Percentiles rank a stretch among this genome's conserved stretches.
Evolutionary conservation across 768 basidiomycete species (phyloP).

Genomic region (Tulasnella sp.): DNA sequence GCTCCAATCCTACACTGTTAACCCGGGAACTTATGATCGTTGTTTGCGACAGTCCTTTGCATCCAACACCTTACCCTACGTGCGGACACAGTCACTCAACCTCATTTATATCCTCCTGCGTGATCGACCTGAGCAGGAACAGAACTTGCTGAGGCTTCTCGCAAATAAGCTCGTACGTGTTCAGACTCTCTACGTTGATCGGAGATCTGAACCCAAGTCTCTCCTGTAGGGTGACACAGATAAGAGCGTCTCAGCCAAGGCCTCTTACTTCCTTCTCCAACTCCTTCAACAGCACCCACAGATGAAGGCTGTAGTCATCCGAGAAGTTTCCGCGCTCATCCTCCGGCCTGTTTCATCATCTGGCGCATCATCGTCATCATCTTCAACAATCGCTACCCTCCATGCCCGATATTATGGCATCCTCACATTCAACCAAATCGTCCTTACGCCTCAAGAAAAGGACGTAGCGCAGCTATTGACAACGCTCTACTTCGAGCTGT

Average conservation of each 20-base stretch:
- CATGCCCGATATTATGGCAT: conserved; percentile 87
- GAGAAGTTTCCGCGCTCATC: conserved; percentile 72
- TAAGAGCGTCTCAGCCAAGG: conserved; percentile 74
- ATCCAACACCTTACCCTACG: conserved; percentile 75
- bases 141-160: conserved; percentile 82
- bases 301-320: conserved; percentile 84
- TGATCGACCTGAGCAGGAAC: conserved; percentile 93
- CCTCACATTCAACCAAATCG: conserved; percentile 91
- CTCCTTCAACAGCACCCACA: conserved; percentile 81
- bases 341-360: conserved; percentile 46
- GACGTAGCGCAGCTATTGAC: conserved; percentile 69
- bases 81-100: conserved; percentile 72
- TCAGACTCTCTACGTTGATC: neutral
- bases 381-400: conserved; percentile 16
- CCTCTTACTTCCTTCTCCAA: conserved; percentile 81
- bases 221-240: conserved; percentile 73
- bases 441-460: conserved; percentile 51
- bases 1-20: neutral
- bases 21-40: neutral
- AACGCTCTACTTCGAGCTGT: conserved; percentile 89
- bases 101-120: conserved; percentile 70
- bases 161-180: conserved; percentile 81
- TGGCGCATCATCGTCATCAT: conserved; percentile 21
- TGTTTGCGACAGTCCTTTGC: conserved; percentile 47
- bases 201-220: neutral